These are phyloP conservation scores for Tricholoma bakamatsutake DNA, from an alignment of 768 basidiomycete genomes.

Conservation along the genomic window DNA sequence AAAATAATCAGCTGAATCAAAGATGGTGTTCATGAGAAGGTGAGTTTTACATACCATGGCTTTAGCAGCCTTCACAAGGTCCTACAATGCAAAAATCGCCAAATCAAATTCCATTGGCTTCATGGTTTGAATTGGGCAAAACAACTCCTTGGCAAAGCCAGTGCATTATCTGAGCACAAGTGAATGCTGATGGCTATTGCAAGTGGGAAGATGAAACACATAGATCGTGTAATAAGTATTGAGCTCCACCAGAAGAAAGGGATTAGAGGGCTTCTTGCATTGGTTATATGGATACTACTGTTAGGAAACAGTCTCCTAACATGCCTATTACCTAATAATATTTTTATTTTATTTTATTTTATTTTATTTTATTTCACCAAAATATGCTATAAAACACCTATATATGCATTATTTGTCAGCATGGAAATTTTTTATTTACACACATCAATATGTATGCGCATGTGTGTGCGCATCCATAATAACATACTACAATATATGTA, in stretches of 20 bases:
- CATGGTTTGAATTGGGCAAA: slow-evolving; percentile 13
- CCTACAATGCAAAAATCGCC: not conserved
- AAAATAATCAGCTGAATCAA: slow-evolving; percentile 10
- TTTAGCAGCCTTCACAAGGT: slow-evolving; percentile 6
- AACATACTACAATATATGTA: too few species aligned
- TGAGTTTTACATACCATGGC: slow-evolving; percentile 11
- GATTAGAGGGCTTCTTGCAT: not conserved
- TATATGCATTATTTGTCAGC: too few species aligned
- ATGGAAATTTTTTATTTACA: too few species aligned
- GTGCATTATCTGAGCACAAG: slow-evolving; percentile 14
- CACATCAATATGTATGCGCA: too few species aligned
- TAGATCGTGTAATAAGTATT: slow-evolving; percentile 14
- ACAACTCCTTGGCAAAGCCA: slow-evolving; percentile 8
- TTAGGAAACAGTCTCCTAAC: too few species aligned
- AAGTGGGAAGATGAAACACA: slow-evolving; percentile 7
- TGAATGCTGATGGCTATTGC: slow-evolving; percentile 16
- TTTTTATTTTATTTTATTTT: too few species aligned
- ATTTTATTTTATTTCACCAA: too few species aligned
- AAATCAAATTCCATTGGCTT: slow-evolving; percentile 9
- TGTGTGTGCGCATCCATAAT: too few species aligned
- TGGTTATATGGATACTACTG: not conserved
- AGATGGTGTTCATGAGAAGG: slow-evolving; percentile 8
- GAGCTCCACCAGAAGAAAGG: slow-evolving; percentile 2
- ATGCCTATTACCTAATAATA: too few species aligned
- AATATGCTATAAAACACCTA: too few species aligned